Evolutionary conservation across 2,329 filamentous ascomycete genomes (phyloP).

Genomic region (Paecilomyces variotii): DNA sequence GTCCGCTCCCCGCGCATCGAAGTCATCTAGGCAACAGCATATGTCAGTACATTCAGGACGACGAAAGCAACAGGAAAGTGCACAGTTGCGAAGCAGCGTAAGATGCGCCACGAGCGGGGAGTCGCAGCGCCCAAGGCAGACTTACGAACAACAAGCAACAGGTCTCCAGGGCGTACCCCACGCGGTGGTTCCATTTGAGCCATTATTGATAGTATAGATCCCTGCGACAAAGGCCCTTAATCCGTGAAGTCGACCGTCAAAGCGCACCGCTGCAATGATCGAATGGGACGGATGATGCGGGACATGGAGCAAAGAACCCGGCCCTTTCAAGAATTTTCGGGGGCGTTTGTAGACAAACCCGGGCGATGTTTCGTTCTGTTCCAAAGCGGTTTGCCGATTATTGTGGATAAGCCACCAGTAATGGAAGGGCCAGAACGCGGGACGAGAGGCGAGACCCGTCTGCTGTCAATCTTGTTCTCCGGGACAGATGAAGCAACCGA

Average conservation of each 20-base stretch:
- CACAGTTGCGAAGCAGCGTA: not conserved
- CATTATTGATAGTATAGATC: constrained; percentile 16
- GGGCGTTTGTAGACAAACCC: not conserved
- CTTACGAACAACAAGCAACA: constrained; percentile 40
- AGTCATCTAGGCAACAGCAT: constrained; percentile 63
- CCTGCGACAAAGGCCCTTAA: constrained; percentile 7
- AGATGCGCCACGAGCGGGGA: not conserved
- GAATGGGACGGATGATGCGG: constrained; percentile 16
- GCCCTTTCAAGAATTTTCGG: not conserved
- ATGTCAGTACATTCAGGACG: constrained; percentile 15
- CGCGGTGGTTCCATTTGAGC: constrained; percentile 26
- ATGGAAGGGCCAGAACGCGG: not conserved
- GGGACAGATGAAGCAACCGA: not conserved
- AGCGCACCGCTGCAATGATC: constrained; percentile 6
- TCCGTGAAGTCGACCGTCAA: constrained; percentile 5
- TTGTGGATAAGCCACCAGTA: not conserved
- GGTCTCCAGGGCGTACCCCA: constrained; percentile 33
- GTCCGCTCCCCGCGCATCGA: constrained; percentile 82
- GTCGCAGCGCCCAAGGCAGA: constrained; percentile 10
- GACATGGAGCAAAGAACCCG: constrained; percentile 20
- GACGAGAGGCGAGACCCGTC: not conserved
- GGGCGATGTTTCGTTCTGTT: not conserved
- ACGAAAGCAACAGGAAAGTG: not conserved
- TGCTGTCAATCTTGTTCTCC: not conserved
- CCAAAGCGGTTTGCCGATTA: not conserved